A percentile compares a stretch with the other conserved stretches of the same genome.
phyloP scores from a whole-genome alignment of 495 filamentous ascomycete genomes.

The Tuber melanosporum region DNA sequence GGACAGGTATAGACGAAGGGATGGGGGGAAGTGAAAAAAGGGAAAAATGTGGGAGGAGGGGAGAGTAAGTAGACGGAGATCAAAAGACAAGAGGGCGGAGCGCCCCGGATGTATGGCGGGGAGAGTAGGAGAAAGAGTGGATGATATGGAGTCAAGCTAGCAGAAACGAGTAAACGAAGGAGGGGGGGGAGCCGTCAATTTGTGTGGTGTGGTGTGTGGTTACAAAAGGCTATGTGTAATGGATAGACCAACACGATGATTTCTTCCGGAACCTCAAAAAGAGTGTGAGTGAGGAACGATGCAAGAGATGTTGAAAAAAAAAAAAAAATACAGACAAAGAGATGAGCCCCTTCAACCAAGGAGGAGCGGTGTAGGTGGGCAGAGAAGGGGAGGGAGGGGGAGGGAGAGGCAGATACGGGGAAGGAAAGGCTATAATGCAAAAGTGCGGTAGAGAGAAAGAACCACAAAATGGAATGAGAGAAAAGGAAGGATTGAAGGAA shows the following conservation, averaged over 20 bases:
- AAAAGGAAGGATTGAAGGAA: background rate
- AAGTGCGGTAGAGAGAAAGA: background rate
- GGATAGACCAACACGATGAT: background rate
- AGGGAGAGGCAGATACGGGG: background rate
- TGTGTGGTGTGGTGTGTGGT: conserved; percentile 1
- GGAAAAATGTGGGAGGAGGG: background rate
- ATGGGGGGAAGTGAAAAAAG: conserved; percentile 1
- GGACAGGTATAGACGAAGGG: background rate
- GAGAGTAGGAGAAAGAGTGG: conserved; percentile 2
- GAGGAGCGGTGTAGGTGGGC: background rate
- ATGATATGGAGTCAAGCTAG: background rate
- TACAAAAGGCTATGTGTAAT: conserved; percentile 1
- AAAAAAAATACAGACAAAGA: background rate
- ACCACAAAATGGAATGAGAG: background rate
- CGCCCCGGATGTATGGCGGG: background rate
- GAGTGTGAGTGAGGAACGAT: background rate
- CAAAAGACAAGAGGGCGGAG: background rate
- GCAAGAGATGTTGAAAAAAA: background rate
- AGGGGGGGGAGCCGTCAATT: conserved; percentile 1
- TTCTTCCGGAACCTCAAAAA: background rate
- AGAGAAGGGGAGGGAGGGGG: background rate
- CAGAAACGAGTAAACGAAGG: conserved; percentile 3
- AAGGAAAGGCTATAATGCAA: background rate
- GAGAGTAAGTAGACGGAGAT: background rate
- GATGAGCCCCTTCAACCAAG: background rate